Evolutionary conservation across 805 yeast species (phyloP).

Genomic region (Candida argentea): DNA sequence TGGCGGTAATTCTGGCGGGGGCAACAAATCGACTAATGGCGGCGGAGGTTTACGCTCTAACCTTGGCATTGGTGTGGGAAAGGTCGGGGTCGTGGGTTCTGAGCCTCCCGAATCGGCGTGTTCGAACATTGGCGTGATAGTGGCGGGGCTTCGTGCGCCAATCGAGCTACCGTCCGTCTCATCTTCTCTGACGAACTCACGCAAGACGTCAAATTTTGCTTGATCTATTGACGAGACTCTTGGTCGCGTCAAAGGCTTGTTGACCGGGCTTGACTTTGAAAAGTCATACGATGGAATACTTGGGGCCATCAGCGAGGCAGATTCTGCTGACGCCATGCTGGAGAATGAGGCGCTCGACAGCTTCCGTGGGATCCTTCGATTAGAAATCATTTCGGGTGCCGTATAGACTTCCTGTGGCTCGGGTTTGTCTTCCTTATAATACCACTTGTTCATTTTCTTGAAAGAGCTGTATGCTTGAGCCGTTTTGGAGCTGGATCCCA

Average conservation of each 20-base stretch:
- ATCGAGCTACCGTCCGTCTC: background rate
- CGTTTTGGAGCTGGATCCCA: background rate
- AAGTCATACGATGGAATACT: constrained; percentile 13
- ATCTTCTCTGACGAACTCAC: background rate
- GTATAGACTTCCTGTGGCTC: constrained; percentile 15
- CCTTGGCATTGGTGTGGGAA: no score
- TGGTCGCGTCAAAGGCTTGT: background rate
- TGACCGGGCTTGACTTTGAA: constrained; percentile 6
- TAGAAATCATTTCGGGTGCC: constrained; percentile 63
- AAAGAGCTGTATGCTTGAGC: constrained; percentile 26
- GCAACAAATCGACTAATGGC: no score
- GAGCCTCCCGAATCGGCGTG: no score
- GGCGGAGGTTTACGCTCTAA: no score
- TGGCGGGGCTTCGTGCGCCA: no score
- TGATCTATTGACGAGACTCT: background rate
- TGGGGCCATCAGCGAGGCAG: background rate
- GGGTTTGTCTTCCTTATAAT: constrained; percentile 35
- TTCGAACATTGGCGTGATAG: no score
- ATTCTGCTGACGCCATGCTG: no score
- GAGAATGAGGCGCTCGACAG: constrained; percentile 3
- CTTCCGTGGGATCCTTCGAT: constrained; percentile 32
- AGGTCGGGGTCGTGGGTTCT: no score
- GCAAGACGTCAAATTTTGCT: constrained; percentile 1
- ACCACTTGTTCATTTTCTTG: constrained; percentile 62
- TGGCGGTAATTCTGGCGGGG: no score